These are phyloP conservation scores for Phanerochaete carnosa DNA, from an alignment of 768 basidiomycete species.

Conservation along the genomic window DNA sequence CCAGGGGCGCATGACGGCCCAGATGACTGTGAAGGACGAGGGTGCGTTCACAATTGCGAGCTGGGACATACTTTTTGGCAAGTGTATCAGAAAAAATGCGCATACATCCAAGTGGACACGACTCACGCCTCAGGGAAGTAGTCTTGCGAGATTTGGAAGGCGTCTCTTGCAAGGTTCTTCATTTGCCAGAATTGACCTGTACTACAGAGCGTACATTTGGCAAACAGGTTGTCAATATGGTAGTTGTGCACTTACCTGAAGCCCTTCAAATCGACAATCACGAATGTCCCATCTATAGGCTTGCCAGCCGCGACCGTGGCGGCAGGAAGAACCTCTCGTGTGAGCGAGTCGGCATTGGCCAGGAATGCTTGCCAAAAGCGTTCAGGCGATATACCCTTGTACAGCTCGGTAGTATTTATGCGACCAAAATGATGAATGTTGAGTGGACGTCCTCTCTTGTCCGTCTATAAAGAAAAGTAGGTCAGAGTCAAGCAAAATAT, in stretches of 20 bases:
- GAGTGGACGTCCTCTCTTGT: conserved; percentile 75
- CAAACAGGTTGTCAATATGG: not conserved
- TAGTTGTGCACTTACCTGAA: conserved; percentile 48
- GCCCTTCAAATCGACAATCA: conserved; percentile 68
- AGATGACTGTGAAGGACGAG: conserved; percentile 68
- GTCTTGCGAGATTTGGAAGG: conserved; percentile 75
- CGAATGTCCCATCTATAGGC: conserved; percentile 48
- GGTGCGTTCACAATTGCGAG: conserved; percentile 72
- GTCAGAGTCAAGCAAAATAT: not conserved
- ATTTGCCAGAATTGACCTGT: conserved; percentile 74
- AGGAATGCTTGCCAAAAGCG: conserved; percentile 51
- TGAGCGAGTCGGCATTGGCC: conserved; percentile 62
- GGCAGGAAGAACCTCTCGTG: conserved; percentile 66
- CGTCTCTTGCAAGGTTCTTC: conserved; percentile 55
- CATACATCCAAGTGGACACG: not conserved
- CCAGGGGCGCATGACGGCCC: conserved; percentile 69
- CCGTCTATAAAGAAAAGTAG: conserved; percentile 40
- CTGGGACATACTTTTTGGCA: conserved; percentile 59
- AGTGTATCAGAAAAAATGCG: not conserved
- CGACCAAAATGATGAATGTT: conserved; percentile 64
- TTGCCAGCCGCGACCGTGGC: conserved; percentile 53
- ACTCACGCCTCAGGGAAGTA: conserved; percentile 75
- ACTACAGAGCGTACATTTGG: conserved; percentile 27
- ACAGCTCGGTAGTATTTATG: conserved; percentile 40
- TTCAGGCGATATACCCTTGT: conserved; percentile 28